phyloP scores from a whole-genome alignment of 2,329 filamentous ascomycete species.

The Aureobasidium lini region DNA sequence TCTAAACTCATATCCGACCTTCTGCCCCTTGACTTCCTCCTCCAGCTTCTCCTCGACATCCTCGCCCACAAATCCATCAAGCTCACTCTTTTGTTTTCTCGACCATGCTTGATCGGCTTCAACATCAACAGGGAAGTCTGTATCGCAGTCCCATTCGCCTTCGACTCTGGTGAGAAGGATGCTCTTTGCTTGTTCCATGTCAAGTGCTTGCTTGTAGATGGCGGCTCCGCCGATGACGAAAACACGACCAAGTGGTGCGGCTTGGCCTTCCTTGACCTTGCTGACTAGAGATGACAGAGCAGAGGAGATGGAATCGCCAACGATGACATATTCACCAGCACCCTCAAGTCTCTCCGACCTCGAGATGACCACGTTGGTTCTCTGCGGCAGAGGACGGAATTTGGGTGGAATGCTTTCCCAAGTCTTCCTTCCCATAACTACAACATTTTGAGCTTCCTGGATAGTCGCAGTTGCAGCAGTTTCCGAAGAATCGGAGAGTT shows the following conservation, averaged over 20 bases:
- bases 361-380: constrained; percentile 77
- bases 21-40: constrained; percentile 55
- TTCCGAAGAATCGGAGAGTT: constrained; percentile 13
- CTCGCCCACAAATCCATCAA: constrained; percentile 61
- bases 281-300: constrained; percentile 27
- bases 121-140: constrained; percentile 59
- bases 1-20: constrained; percentile 24
- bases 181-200: constrained; percentile 48
- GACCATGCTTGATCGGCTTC: constrained; percentile 46
- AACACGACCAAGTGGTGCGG: constrained; percentile 45
- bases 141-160: constrained; percentile 68
- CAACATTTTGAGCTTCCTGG: constrained; percentile 46
- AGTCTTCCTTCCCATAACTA: constrained; percentile 96
- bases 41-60: constrained; percentile 54
- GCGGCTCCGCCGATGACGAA: constrained; percentile 89
- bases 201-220: constrained; percentile 69
- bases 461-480: constrained; percentile 1
- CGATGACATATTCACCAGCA: constrained; percentile 34
- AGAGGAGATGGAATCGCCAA: constrained; percentile 24
- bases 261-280: constrained; percentile 16
- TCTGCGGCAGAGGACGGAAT: constrained; percentile 70
- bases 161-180: constrained; percentile 64
- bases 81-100: constrained; percentile 42
- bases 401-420: constrained; percentile 80
- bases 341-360: constrained; percentile 30